Evolutionary conservation across 257 asterid species (phyloP), one percentile per base, ranked within the genome.

Genomic region (Primulina huaijiensis): DNA sequence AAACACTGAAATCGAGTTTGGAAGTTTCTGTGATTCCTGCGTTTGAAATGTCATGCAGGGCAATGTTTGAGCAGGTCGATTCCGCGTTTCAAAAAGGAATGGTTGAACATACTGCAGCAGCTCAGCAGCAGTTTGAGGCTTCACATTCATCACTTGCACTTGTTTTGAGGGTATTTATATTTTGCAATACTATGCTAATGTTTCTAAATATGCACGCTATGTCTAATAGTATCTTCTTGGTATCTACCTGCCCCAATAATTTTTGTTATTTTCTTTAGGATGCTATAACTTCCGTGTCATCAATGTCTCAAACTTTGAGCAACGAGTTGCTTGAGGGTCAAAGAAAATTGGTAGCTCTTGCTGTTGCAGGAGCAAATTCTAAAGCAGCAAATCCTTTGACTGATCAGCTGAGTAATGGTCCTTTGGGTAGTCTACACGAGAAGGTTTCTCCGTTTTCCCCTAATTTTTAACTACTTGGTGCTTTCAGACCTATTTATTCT

Each of bases 41-140:
- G 23, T 91, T 94, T 61, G 97, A 94, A 90, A 83, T 81, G 85
- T 89, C 99, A 7, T 94, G 99, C 86, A 78, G 89, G 78, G 76
- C 93, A 62, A 85, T 94, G 97, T 89, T 94, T 76, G 97, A 94
- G 86, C 99, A 88, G 84, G 91, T 94, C 60, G 97, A 91, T 81
- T 79, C 96, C 35, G 67, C 96, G 53, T 89, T 91, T 75, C 97
- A 89, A 77, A 94, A 89, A 79, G 97, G 99, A 74, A 78, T 94
- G 88, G 77, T 75, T 33, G 97, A 91, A 75, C 99, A 91, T 77
- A 78, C 86, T 21, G 68, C 88, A 64, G 86, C 86, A 17, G 88
- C 86, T 66, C 95, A 86, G 69, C 97, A 89, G 76, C 96, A 94
- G 72, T 78, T 88, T 68, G 97, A 91, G 68, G 88, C 96, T 25